Evolutionary conservation across 1,284 basidiomycete genomes (phyloP).

Genomic region (Naganishia cerealis): DNA sequence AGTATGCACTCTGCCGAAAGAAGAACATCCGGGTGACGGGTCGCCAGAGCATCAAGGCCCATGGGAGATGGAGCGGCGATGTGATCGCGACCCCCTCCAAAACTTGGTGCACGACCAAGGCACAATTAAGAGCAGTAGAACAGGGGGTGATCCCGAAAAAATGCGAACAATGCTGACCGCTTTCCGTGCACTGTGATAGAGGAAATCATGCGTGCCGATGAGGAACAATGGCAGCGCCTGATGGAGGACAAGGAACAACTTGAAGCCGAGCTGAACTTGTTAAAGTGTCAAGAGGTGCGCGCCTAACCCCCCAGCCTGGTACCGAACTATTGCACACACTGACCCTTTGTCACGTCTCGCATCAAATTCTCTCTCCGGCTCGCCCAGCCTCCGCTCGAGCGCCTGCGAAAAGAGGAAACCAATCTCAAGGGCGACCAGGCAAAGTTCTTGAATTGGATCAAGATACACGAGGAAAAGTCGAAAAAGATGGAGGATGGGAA

Average conservation of each 20-base stretch:
- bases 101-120: too few relatives aligned
- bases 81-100: too few relatives aligned
- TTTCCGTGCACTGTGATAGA: background rate
- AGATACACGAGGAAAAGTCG: constrained; percentile 48
- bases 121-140: too few relatives aligned
- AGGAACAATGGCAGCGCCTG: constrained; percentile 24
- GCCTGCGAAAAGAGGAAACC: constrained; percentile 28
- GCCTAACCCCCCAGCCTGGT: background rate
- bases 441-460: constrained; percentile 37
- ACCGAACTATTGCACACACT: background rate
- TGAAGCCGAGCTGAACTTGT: constrained; percentile 18
- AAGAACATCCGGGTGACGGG: too few relatives aligned
- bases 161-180: background rate
- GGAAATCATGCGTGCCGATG: constrained; percentile 25
- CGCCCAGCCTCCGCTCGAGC: constrained; percentile 19
- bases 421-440: constrained; percentile 28
- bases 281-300: constrained; percentile 27
- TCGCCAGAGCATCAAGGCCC: too few relatives aligned
- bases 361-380: background rate
- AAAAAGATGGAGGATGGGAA: constrained; percentile 47
- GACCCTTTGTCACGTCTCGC: background rate
- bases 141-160: too few relatives aligned
- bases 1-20: too few relatives aligned
- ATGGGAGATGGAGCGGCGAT: too few relatives aligned
- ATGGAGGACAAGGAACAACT: constrained; percentile 27